phyloP scores from a whole-genome alignment of 768 basidiomycete genomes.

The Hygrocybe punicea region DNA sequence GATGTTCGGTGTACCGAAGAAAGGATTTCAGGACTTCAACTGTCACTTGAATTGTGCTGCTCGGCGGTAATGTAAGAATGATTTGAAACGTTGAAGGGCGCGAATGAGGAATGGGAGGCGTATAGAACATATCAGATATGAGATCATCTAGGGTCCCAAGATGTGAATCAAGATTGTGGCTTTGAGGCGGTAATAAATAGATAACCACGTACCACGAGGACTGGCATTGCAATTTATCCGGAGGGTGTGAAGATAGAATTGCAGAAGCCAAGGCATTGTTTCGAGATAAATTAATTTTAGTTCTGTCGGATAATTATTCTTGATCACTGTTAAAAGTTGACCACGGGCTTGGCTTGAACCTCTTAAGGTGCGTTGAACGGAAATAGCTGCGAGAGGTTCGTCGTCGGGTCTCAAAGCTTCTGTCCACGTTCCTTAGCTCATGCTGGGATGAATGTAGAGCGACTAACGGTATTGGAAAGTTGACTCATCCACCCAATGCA shows the following conservation, averaged over 20 bases:
- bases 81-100: slow-evolving; percentile 78
- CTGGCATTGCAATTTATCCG: slow-evolving; percentile 46
- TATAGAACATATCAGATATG: slow-evolving; percentile 63
- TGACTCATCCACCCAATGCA: slow-evolving; percentile 49
- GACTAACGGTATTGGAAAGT: slow-evolving; percentile 62
- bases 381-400: slow-evolving; percentile 48
- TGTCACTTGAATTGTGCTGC: slow-evolving; percentile 57
- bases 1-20: slow-evolving; percentile 92
- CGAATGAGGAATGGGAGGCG: slow-evolving; percentile 61
- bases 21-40: slow-evolving; percentile 82
- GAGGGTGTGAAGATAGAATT: slow-evolving; percentile 83
- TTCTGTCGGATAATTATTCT: slow-evolving; percentile 50
- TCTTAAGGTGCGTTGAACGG: slow-evolving; percentile 65
- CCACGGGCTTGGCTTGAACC: slow-evolving; percentile 77
- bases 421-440: background rate
- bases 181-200: background rate
- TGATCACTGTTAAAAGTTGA: slow-evolving; percentile 61
- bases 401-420: slow-evolving; percentile 38
- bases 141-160: slow-evolving; percentile 49
- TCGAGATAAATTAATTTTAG: slow-evolving; percentile 72
- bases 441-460: background rate
- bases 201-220: slow-evolving; percentile 40
- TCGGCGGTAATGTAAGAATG: slow-evolving; percentile 64
- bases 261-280: slow-evolving; percentile 90
- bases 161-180: slow-evolving; percentile 1